Evolutionary conservation across 495 filamentous ascomycete genomes (phyloP).

Genomic region (Hypomontagnella submonticulosa): DNA sequence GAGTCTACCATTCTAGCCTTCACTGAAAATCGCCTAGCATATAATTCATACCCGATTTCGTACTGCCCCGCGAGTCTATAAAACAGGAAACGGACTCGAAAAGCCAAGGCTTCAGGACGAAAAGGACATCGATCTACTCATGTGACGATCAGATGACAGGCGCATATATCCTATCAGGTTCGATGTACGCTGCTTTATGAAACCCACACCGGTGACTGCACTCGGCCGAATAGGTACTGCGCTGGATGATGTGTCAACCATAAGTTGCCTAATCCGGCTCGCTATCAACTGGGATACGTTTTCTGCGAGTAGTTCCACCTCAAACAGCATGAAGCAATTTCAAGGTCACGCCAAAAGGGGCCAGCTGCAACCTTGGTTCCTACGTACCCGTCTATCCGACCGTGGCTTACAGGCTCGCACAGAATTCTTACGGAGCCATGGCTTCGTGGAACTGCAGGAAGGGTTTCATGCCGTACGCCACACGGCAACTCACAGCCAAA

Average conservation of each 20-base stretch:
- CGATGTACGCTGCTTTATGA: conserved; percentile 7
- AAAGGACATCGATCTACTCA: conserved; percentile 3
- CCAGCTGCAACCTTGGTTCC: background rate
- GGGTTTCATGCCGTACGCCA: conserved; percentile 33
- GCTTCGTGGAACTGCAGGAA: conserved; percentile 21
- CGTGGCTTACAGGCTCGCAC: conserved; percentile 16
- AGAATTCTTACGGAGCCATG: conserved; percentile 2
- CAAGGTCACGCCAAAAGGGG: conserved; percentile 18
- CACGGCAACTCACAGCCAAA: conserved; percentile 18
- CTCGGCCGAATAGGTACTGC: conserved; percentile 28
- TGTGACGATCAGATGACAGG: conserved; percentile 22
- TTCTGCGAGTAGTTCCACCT: background rate
- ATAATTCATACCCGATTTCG: background rate
- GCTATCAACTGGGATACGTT: conserved; percentile 4
- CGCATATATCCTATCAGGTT: conserved; percentile 1
- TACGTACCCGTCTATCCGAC: conserved; percentile 7
- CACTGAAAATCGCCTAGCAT: background rate
- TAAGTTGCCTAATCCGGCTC: conserved; percentile 13
- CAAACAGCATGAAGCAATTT: conserved; percentile 10
- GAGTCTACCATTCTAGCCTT: background rate
- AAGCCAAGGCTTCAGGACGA: background rate
- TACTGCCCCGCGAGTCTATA: background rate
- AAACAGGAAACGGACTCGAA: background rate
- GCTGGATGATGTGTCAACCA: conserved; percentile 1
- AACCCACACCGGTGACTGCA: conserved; percentile 16